phyloP scores from a whole-genome alignment of 1,284 basidiomycete species.

The Rhodofomes roseus region DNA sequence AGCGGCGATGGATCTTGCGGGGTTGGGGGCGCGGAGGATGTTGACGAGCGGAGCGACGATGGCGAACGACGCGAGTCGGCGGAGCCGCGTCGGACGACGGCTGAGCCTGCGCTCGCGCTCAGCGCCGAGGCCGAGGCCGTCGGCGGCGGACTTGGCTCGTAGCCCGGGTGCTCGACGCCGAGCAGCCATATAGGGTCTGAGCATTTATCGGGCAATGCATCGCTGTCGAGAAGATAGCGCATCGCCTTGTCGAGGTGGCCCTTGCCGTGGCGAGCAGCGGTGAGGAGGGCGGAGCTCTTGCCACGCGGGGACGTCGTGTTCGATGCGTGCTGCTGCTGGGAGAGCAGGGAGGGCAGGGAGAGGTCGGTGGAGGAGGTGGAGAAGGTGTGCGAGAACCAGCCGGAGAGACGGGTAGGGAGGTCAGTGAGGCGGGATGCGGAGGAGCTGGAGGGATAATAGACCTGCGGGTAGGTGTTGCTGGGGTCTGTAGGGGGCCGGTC shows the following conservation, averaged over 20 bases:
- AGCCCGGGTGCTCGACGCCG: conserved; percentile 75
- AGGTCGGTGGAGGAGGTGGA: conserved; percentile 67
- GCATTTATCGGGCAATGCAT: conserved; percentile 78
- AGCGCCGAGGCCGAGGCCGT: conserved; percentile 24
- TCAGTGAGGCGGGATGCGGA: conserved; percentile 39
- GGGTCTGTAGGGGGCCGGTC: conserved; percentile 41
- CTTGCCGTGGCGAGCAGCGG: conserved; percentile 68
- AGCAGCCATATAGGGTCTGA: conserved; percentile 82
- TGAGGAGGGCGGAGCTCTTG: conserved; percentile 49
- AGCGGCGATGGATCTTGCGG: conserved; percentile 12
- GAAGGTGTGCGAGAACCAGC: conserved; percentile 77
- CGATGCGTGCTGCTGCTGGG: conserved; percentile 34
- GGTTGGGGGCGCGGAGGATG: conserved; percentile 39
- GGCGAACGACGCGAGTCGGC: conserved; percentile 35
- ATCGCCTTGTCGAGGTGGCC: conserved; percentile 76
- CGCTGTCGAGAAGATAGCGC: conserved; percentile 80
- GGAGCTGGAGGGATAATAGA: conserved; percentile 33
- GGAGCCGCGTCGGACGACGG: conserved; percentile 32
- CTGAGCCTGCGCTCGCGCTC: conserved; percentile 16
- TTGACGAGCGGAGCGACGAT: conserved; percentile 46
- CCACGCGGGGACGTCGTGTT: conserved; percentile 38
- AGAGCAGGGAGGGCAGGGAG: conserved; percentile 56
- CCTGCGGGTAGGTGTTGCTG: conserved; percentile 37
- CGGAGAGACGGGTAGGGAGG: conserved; percentile 62
- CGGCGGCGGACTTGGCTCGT: conserved; percentile 49